A percentile compares a stretch with the other conserved stretches of the same genome.
phyloP scores from a whole-genome alignment of 257 asterid genomes.

The Ocimum tenuiflorum region DNA sequence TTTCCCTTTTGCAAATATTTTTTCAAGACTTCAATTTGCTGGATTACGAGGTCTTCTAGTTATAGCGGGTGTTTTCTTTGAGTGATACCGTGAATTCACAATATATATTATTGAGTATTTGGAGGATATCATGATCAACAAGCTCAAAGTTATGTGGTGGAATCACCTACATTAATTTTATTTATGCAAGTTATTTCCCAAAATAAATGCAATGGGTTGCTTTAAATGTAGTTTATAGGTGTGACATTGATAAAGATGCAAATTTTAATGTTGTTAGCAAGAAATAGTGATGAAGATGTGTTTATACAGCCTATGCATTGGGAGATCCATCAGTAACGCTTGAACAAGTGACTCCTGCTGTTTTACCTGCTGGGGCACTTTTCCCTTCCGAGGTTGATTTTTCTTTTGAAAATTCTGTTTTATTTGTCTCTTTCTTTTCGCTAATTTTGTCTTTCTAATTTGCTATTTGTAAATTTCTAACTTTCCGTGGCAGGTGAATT shows the following conservation, averaged over 20 bases:
- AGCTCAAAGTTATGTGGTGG: background rate
- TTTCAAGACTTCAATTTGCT: background rate
- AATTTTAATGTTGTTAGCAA: background rate
- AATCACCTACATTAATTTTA: no score
- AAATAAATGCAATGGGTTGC: background rate
- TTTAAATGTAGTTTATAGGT: background rate
- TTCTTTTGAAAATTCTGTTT: background rate
- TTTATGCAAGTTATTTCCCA: no score
- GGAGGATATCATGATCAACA: no score
- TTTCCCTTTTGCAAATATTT: constrained; percentile 12
- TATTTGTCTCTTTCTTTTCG: background rate
- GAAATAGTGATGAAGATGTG: background rate
- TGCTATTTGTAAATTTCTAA: constrained; percentile 19
- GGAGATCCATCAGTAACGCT: constrained; percentile 81
- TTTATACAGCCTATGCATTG: constrained; percentile 68
- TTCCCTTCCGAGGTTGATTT: constrained; percentile 74
- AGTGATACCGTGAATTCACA: no score
- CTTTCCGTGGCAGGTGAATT: constrained; percentile 39
- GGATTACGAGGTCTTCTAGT: no score
- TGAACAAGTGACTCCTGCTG: constrained; percentile 79
- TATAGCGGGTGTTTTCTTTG: no score
- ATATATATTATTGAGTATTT: no score
- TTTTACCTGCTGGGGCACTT: constrained; percentile 59
- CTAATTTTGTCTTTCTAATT: constrained; percentile 10
- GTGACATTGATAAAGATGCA: background rate